Evolutionary conservation across 805 yeast genomes (phyloP), one percentile per base, ranked within the genome.

Genomic region (Saturnispora mendoncae): DNA sequence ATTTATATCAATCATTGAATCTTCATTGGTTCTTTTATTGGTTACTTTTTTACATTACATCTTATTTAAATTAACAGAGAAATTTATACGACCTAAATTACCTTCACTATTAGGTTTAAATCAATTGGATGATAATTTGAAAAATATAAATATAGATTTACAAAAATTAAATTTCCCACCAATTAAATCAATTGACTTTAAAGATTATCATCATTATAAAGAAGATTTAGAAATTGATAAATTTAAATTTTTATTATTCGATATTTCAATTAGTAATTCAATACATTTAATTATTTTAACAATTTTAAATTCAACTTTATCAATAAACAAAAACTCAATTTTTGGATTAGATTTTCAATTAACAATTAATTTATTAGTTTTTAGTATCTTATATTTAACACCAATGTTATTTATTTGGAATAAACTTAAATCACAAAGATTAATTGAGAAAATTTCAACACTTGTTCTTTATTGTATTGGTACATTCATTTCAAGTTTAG

Each of bases 321-420:
- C 20, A 36, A n/a, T n/a, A 18, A 14, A 20, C 23, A 6, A 14
- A n/a, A 7, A 28, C 14, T 12, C 28, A 3, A 12, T 28, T 3
- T 26, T 39, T 4, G 13, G 15, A 9, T 21, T 34, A 7, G 33
- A 39, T 28, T 13, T n/a, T 18, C 27, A 27, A 8, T 6, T 39
- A 18, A 32, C 38, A 8, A 26, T 34, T 17, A 33, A 27, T 21
- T 9, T 33, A 10, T 17, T 39, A n/a, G 30, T 28, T 2, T 2
- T 19, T 3, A 21, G 14, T 3, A 23, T 20, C 6, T 15, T 28
- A 12, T 33, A 39, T 13, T n/a, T 28, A 3, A 18, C 25, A 4
- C 42, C 42, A 9, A 33, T 39, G 33, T 6, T 21, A 6, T 9
- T 39, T 6, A 18, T 39, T 21, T 37, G 39, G 26, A 21, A 24